These are phyloP conservation scores for Venturia pyrina DNA, from an alignment of 2,329 filamentous ascomycete genomes.

Conservation along the genomic window DNA sequence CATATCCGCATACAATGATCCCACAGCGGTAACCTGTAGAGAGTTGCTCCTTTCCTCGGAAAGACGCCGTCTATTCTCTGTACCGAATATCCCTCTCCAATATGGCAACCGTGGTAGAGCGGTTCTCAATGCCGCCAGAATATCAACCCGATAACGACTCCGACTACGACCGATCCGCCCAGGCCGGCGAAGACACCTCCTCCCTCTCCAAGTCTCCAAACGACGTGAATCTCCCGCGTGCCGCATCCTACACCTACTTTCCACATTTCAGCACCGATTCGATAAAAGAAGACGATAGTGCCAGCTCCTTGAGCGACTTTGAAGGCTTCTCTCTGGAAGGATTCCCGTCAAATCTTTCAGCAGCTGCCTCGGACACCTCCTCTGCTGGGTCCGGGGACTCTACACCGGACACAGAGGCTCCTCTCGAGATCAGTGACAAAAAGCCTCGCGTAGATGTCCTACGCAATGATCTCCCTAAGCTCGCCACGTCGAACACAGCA, in stretches of 20 bases:
- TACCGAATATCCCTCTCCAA: not conserved
- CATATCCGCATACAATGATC: not conserved
- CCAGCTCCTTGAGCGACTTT: not conserved
- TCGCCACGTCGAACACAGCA: slow-evolving; percentile 6
- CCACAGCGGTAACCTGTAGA: not conserved
- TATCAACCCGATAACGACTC: not conserved
- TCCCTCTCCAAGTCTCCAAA: slow-evolving; percentile 15
- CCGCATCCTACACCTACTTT: slow-evolving; percentile 32
- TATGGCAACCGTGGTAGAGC: slow-evolving; percentile 7
- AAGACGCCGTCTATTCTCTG: not conserved
- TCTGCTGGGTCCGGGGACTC: slow-evolving; percentile 6
- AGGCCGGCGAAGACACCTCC: not conserved
- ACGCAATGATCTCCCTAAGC: slow-evolving; percentile 5
- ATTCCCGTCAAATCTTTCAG: not conserved
- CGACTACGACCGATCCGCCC: not conserved
- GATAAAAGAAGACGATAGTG: not conserved
- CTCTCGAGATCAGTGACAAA: not conserved
- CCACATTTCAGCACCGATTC: slow-evolving; percentile 23
- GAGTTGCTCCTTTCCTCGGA: not conserved
- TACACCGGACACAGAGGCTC: slow-evolving; percentile 5
- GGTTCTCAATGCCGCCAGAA: slow-evolving; percentile 7
- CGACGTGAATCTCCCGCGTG: slow-evolving; percentile 24
- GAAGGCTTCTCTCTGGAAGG: not conserved
- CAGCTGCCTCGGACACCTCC: not conserved
- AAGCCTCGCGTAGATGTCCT: slow-evolving; percentile 2